Conservation (phyloP, 257 asterid genomes). For the Solanum ahanhuiri region DNA sequence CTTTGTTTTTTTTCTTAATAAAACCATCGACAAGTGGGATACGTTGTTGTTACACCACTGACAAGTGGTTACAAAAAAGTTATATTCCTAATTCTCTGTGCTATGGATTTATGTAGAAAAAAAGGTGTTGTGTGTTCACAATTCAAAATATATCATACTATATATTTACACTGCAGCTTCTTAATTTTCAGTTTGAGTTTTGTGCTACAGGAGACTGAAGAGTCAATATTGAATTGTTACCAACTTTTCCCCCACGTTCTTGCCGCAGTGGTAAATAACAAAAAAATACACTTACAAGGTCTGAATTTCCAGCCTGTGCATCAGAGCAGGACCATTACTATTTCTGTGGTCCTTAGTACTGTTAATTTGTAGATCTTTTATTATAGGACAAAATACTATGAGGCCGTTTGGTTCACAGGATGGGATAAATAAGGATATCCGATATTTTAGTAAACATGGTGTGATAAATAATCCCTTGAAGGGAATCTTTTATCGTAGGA, state of each 20-base stretch:
- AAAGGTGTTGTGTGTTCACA: neutral
- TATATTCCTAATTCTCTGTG: neutral
- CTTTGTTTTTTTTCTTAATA: neutral
- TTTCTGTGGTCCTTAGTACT: neutral
- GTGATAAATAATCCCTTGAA: neutral
- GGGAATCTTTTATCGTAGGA: neutral
- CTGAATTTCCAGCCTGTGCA: neutral
- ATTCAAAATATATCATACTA: neutral
- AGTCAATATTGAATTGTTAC: neutral
- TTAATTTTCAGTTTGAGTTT: neutral
- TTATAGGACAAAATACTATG: neutral
- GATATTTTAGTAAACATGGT: neutral
- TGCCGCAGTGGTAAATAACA: neutral
- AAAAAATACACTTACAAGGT: neutral
- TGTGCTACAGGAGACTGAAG: neutral
- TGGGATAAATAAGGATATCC: neutral
- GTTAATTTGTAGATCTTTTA: neutral
- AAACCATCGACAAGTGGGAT: neutral
- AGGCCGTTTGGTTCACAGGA: rapidly evolving
- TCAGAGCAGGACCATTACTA: neutral
- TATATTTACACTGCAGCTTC: neutral
- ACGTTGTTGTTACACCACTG: too few species aligned
- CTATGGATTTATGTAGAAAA: neutral
- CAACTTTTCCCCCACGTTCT: neutral
- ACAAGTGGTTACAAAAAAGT: neutral